Conservation (phyloP, 2,329 filamentous ascomycete genomes). For the Acarospora socialis region DNA sequence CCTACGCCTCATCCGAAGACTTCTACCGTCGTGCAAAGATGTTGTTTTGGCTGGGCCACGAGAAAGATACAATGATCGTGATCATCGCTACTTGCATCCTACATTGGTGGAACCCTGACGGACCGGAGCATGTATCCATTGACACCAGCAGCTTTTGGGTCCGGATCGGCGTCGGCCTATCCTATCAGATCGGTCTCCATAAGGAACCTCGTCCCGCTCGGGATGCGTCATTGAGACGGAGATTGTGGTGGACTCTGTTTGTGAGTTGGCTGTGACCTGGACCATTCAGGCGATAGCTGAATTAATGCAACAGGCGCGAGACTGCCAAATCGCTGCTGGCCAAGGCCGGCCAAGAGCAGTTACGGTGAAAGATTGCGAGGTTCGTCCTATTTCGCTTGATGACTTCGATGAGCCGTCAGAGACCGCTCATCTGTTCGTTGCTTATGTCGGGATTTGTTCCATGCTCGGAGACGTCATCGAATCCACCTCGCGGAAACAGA, state of each 20-base stretch:
- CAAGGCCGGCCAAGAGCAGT: conserved; percentile 29
- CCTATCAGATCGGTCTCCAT: conserved; percentile 32
- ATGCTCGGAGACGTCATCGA: conserved; percentile 22
- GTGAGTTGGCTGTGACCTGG: too few relatives aligned
- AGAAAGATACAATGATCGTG: conserved; percentile 20
- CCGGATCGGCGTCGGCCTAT: conserved; percentile 27
- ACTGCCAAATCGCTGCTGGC: conserved; percentile 28
- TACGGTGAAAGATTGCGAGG: conserved; percentile 25
- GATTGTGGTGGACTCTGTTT: conserved; percentile 31
- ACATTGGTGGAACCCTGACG: conserved; percentile 24
- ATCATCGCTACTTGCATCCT: conserved; percentile 21
- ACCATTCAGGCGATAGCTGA: background rate
- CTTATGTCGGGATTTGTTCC: conserved; percentile 28
- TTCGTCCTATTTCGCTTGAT: conserved; percentile 21
- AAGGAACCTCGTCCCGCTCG: conserved; percentile 24
- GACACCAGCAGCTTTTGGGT: conserved; percentile 33
- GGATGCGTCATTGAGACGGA: conserved; percentile 24
- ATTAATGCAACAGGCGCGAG: conserved; percentile 18
- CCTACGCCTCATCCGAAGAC: conserved; percentile 19
- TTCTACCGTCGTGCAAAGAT: conserved; percentile 23
- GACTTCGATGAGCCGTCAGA: conserved; percentile 22
- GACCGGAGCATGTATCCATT: conserved; percentile 24
- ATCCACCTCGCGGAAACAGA: conserved; percentile 16
- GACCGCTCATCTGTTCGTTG: conserved; percentile 23
- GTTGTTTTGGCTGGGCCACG: conserved; percentile 22